Evolutionary conservation across 768 basidiomycete species (phyloP), one percentile per base, ranked within the genome.

Genomic region (Suillus fuscotomentosus): DNA sequence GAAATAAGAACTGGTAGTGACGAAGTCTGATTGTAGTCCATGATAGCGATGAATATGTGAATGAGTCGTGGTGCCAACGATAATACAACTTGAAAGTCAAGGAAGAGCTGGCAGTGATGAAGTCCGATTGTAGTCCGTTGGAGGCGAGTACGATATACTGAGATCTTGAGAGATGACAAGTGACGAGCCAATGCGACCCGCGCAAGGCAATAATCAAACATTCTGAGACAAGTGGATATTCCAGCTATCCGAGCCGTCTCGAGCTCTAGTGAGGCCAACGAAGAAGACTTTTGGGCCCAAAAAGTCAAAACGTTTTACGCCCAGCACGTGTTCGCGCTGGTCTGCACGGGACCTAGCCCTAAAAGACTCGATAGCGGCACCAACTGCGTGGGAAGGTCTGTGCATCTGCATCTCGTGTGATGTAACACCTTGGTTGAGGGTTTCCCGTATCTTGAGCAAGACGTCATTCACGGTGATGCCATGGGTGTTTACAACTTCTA

Each of bases 231-330:
- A 69, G 48, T 66, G 61, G 22, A 77, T 73, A 48, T 71, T 69
- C 75, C 75, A 79, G 48, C 68, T 63, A 47, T 73, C 72, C 24
- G 53, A 72, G 10, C 72, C 76, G 9, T 71, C 68, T 48, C 63
- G 65, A 43, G 75, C 69, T 55, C 62, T 65, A 20, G 68, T 67
- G 24, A 80, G 51, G 11, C 79, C 79, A 11, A 63, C 70, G 48
- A 80, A 80, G 34, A 62, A 64, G 45, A 71, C 64, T 24, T 71
- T 70, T 2, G 66, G 70, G 39, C 77, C 76, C 65, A 80, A 71
- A 68, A 78, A 77, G 66, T 80, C 79, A 34, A 80, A 71, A 69
- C 78, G 67, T 72, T 78, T 80, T 34, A 80, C 64, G 9, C 79
- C 79, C 70, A 80, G 79, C 67, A 65, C 67, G 70, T 67, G 73